Conservation (phyloP, 177 flowering plant species). For the Telopea speciosissima region DNA sequence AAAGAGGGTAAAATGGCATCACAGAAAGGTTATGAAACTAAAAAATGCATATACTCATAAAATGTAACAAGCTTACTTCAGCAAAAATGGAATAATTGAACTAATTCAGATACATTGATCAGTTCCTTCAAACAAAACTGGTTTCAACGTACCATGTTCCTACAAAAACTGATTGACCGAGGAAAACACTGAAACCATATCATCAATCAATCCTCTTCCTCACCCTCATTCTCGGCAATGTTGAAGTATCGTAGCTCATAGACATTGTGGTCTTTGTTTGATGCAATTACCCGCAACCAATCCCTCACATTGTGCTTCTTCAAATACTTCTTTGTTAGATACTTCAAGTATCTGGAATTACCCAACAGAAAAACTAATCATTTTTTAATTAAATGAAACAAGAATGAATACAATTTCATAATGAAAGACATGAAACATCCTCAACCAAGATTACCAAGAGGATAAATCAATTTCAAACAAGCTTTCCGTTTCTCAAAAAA, state of each 20-base stretch:
- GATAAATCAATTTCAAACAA: too few relatives aligned
- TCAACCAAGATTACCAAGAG: too few relatives aligned
- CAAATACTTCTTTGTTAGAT: constrained; percentile 26
- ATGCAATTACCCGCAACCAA: constrained; percentile 24
- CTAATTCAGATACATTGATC: neutral
- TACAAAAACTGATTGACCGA: neutral
- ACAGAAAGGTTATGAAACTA: too few relatives aligned
- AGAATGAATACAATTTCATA: too few relatives aligned
- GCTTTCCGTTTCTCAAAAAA: too few relatives aligned
- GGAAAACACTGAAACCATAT: neutral
- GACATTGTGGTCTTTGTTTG: constrained; percentile 23
- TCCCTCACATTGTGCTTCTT: constrained; percentile 32
- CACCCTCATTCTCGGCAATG: constrained; percentile 24
- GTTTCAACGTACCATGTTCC: neutral
- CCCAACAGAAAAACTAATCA: too few relatives aligned
- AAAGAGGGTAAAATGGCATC: too few relatives aligned
- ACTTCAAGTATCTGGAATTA: constrained; percentile 20
- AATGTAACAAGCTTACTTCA: too few relatives aligned
- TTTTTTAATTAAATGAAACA: too few relatives aligned
- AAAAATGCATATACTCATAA: too few relatives aligned
- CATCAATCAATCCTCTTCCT: constrained; percentile 16
- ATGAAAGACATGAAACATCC: too few relatives aligned
- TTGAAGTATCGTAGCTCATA: constrained; percentile 22
- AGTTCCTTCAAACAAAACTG: constrained; percentile 3
- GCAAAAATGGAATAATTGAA: too few relatives aligned